phyloP scores from a whole-genome alignment of 2,329 filamentous ascomycete genomes.

The Penicillium sp. region DNA sequence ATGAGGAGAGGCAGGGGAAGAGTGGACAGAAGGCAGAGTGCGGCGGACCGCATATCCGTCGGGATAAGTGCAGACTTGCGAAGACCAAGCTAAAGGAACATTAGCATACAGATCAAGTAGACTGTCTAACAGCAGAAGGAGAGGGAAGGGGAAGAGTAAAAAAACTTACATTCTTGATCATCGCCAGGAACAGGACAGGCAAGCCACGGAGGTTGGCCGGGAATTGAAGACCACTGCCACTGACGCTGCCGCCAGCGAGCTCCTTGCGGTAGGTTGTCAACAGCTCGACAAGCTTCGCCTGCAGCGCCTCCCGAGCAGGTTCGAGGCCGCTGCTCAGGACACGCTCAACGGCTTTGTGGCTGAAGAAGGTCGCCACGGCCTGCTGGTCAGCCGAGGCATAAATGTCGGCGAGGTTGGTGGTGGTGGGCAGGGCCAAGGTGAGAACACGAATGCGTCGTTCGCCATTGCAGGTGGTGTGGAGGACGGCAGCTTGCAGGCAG shows the following conservation, averaged over 20 bases:
- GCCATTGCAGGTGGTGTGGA: conserved; percentile 97
- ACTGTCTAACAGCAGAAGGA: no score
- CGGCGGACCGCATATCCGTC: conserved; percentile 89
- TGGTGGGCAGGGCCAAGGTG: conserved; percentile 91
- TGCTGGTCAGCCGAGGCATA: conserved; percentile 95
- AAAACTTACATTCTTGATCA: conserved; percentile 86
- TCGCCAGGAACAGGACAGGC: conserved; percentile 85
- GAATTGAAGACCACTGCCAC: conserved; percentile 87
- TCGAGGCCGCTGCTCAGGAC: conserved; percentile 85
- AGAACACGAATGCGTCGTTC: conserved; percentile 93
- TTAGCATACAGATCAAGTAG: conserved; percentile 28
- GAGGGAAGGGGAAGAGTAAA: conserved; percentile 12
- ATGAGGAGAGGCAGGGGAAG: conserved; percentile 86
- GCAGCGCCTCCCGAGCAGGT: conserved; percentile 84
- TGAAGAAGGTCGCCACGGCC: conserved; percentile 91
- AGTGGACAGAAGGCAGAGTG: conserved; percentile 91
- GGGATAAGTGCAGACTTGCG: conserved; percentile 93
- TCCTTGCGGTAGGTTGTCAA: conserved; percentile 97
- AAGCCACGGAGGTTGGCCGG: conserved; percentile 88
- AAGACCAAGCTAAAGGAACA: conserved; percentile 64
- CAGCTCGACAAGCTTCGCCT: conserved; percentile 89
- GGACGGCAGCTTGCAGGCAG: conserved; percentile 89
- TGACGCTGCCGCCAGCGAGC: conserved; percentile 92
- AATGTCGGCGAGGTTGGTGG: conserved; percentile 83
- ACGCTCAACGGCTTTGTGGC: conserved; percentile 95